These are phyloP conservation scores for Boletus rubroflammeus DNA, from an alignment of 768 basidiomycete species.

Conservation along the genomic window DNA sequence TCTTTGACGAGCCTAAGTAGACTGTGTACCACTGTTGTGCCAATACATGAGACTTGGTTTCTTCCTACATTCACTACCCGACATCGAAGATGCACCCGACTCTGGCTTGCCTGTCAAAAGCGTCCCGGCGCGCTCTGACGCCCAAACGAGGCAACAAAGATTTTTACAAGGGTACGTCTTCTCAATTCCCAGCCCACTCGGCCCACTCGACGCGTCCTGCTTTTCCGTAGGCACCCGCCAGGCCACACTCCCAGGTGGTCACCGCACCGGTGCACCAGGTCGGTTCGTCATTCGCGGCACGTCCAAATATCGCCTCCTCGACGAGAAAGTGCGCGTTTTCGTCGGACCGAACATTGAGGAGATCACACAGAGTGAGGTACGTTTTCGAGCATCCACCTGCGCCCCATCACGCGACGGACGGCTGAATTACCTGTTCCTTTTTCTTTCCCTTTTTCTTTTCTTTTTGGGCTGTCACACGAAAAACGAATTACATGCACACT, in stretches of 20 bases:
- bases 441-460: neutral
- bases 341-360: conserved; percentile 73
- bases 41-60: neutral
- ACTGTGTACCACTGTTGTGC: neutral
- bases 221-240: conserved; percentile 67
- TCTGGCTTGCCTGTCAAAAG: conserved; percentile 68
- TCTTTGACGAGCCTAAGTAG: no score
- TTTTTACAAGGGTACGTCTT: conserved; percentile 83
- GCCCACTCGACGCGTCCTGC: neutral
- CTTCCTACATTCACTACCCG: neutral
- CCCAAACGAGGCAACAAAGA: conserved; percentile 92
- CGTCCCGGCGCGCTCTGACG: conserved; percentile 77
- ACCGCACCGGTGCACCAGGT: conserved; percentile 85
- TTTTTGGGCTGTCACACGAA: neutral
- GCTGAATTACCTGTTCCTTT: neutral
- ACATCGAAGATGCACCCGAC: conserved; percentile 62
- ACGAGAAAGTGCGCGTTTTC: conserved; percentile 80
- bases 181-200: neutral
- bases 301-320: conserved; percentile 76
- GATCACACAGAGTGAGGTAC: conserved; percentile 54
- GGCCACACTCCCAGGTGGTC: conserved; percentile 77
- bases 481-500: neutral
- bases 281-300: conserved; percentile 75
- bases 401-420: neutral
- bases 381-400: conserved; percentile 20